Base-by-base conservation (phyloP, 805 yeast genomes). In the Candida jianshihensis region DNA sequence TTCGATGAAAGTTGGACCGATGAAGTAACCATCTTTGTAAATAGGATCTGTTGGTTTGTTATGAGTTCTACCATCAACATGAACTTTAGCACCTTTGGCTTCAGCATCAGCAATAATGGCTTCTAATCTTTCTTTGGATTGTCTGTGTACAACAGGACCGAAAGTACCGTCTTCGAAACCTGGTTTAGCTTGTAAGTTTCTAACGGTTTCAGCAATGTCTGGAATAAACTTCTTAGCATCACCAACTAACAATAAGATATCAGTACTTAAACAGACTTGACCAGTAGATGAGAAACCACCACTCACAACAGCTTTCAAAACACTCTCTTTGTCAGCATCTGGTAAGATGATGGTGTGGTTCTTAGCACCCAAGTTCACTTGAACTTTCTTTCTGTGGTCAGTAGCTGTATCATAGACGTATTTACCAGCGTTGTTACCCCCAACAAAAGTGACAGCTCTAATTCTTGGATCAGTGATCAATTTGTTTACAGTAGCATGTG, bases 261-360 rank as follows among this genome's bases (percentile, higher is more conserved):
- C 78, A 36, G 82, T 75, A 10, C 86, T 84, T 83, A 81, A 77
- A 62, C 90, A 81, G 55, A 88, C 75, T 68, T 81, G 90, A 43
- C 89, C 90, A 15, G 89, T 88, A 35, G 89, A 88, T 22, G 89
- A 87, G 58, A 81, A 81, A 18, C 87, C 84, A 36, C 89, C 87
- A 34, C 86, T 82, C 40, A 69, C 77, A 33, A 81, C 63, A 37
- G 83, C 79, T 53, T 75, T 77, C 47, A 81, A 62, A 33, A 83
- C 72, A 43, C 74, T 75, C 42, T 63, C 59, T 57, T 75, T 73
- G 60, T 78, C 73, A 32, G 87, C 86, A 50, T 81, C 89, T 14
- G 88, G 86, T 43, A 79, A 63, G 14, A 81, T 75, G 37, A 82
- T 70, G 51, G 81, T 71, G 59, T 81, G 90, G 67, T 81, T 81